Evolutionary conservation across 768 basidiomycete genomes (phyloP), one percentile per base, ranked within the genome.

Genomic region (Leccinum variicolor): DNA sequence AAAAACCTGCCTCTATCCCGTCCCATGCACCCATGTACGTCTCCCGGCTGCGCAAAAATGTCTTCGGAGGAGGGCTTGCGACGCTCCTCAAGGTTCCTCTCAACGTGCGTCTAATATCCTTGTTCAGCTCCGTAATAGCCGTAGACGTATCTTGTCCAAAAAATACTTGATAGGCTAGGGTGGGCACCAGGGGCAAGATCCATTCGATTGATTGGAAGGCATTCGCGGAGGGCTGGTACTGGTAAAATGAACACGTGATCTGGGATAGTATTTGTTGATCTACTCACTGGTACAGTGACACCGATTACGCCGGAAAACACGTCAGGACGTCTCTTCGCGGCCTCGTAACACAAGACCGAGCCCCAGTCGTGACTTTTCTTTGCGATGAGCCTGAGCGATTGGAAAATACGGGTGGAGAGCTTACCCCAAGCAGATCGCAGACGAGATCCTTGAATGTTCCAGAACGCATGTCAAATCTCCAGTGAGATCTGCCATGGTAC

Each of bases 361-460:
- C 89, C 89, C 89, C 89, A 91, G 59, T 91, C 89, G 63, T 91
- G 89, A 13, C 87, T 88, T 33, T 15, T 28, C 13, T n/a, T 36
- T 6, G 3, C 21, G 49, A 25, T 9, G 17, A 26, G 28, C 59
- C 19, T 52, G 53, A 52, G 28, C 9, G 34, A 26, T 10, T 17
- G 17, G 8, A n/a, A 11, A 51, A 29, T 23, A 43, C 43, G 47
- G 28, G 4, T 9, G 4, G 9, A 13, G 34, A 36, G 15, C 76
- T 29, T 60, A 87, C 87, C 89, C 89, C 56, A 91, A 73, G 62
- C 85, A 89, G 33, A 84, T 74, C 0, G 80, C 82, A 14, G 79
- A 76, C 0, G 67, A 43, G 1, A 84, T 79, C 1, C 74, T 69
- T 0, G 81, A 83, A 56, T 85, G 64, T 46, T 79, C 65, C 43